Evolutionary conservation across 2,329 filamentous ascomycete genomes (phyloP).

Genomic region (Mariannaea sp.): DNA sequence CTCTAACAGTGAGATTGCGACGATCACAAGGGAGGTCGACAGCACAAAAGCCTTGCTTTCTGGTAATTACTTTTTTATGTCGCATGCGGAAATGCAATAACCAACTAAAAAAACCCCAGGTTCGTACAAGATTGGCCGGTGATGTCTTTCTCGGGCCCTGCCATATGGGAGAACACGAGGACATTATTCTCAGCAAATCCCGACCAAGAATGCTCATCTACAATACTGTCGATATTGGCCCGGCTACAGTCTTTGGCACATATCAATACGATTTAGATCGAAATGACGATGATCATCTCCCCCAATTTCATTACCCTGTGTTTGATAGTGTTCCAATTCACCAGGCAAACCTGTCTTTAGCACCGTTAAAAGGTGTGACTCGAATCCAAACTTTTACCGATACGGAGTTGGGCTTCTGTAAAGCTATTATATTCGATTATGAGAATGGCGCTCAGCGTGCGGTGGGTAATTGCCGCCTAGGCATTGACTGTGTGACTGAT

Average conservation of each 20-base stretch:
- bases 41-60: not conserved
- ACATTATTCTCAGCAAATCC: not conserved
- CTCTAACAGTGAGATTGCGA: not conserved
- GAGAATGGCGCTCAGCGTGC: constrained; percentile 11
- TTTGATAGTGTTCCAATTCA: not conserved
- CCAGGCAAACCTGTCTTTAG: not conserved
- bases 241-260: constrained; percentile 1
- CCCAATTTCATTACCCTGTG: not conserved
- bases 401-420: not conserved
- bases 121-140: constrained; percentile 8
- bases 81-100: not conserved
- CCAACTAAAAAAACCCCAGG: not conserved
- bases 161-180: not conserved
- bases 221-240: not conserved
- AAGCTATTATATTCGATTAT: constrained; percentile 10
- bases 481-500: not conserved
- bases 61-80: not conserved
- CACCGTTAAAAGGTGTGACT: not conserved
- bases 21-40: not conserved
- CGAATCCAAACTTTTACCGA: constrained; percentile 1
- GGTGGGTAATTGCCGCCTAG: constrained; percentile 7
- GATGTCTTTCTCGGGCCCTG: constrained; percentile 10
- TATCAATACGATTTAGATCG: not conserved
- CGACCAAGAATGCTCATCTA: constrained; percentile 3
- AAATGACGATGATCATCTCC: not conserved